Percentiles rank a stretch among this genome's conserved stretches.
phyloP scores from a whole-genome alignment of 768 basidiomycete species.

The Pleurotus sapidus region DNA sequence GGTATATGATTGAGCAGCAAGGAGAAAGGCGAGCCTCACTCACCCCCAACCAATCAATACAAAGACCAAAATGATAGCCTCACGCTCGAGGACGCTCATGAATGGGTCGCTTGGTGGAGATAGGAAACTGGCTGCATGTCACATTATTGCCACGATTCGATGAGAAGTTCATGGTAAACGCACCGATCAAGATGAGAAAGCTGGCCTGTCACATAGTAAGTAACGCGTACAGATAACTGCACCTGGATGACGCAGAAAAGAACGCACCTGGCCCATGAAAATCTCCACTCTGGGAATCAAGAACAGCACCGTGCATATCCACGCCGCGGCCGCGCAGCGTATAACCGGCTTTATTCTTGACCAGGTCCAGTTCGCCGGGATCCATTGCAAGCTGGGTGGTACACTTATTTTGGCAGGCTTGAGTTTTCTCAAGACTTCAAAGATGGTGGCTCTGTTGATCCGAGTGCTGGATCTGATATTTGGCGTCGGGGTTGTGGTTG shows the following conservation, averaged over 20 bases:
- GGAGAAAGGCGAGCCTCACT: constrained; percentile 20
- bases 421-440: too few species aligned
- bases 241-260: not conserved
- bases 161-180: not conserved
- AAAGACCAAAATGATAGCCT: constrained; percentile 50
- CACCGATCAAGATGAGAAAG: constrained; percentile 65
- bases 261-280: constrained; percentile 55
- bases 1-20: constrained; percentile 1
- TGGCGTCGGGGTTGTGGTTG: too few species aligned
- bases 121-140: constrained; percentile 49
- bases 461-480: too few species aligned
- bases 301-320: constrained; percentile 59
- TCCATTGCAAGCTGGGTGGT: constrained; percentile 46
- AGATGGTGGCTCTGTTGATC: too few species aligned
- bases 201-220: constrained; percentile 40
- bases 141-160: not conserved
- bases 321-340: constrained; percentile 59
- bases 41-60: constrained; percentile 58
- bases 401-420: too few species aligned
- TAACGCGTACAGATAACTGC: not conserved
- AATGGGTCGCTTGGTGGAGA: constrained; percentile 71
- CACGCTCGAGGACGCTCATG: constrained; percentile 64
- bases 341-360: constrained; percentile 61
- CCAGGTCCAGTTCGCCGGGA: constrained; percentile 54
- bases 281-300: constrained; percentile 46